Evolutionary conservation across 495 filamentous ascomycete genomes (phyloP).

Genomic region (Glarea lozoyensis): DNA sequence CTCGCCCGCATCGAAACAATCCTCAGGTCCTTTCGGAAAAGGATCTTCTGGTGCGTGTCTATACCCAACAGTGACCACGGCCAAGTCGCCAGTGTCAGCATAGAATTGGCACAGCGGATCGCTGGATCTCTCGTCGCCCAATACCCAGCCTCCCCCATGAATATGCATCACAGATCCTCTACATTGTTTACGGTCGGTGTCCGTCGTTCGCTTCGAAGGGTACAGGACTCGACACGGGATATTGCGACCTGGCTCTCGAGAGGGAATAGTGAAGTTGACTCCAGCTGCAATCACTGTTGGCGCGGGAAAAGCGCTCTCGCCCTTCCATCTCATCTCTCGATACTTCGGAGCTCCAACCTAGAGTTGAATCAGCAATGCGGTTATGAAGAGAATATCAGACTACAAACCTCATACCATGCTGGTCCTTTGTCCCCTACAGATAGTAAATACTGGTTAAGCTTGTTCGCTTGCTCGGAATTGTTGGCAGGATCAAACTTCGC

Average conservation of each 20-base stretch:
- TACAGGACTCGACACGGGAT: conserved; percentile 41
- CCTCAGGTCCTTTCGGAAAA: conserved; percentile 40
- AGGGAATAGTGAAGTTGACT: conserved; percentile 35
- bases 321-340: conserved; percentile 12
- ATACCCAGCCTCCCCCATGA: conserved; percentile 44
- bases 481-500: conserved; percentile 13
- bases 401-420: conserved; percentile 18
- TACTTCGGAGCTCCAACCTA: conserved; percentile 20
- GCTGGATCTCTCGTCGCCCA: conserved; percentile 18
- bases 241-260: conserved; percentile 34
- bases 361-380: neutral
- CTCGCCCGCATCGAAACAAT: conserved; percentile 41
- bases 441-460: conserved; percentile 13
- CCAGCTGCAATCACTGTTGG: conserved; percentile 6
- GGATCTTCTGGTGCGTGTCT: conserved; percentile 51
- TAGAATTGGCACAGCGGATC: conserved; percentile 30
- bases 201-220: conserved; percentile 18
- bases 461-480: conserved; percentile 5
- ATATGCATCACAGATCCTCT: conserved; percentile 42
- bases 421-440: conserved; percentile 3
- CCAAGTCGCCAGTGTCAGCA: conserved; percentile 32
- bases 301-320: conserved; percentile 11
- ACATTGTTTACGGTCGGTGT: conserved; percentile 24
- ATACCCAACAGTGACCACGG: conserved; percentile 47
- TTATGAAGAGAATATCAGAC: neutral